Conservation (phyloP, 805 yeast genomes). For the Jamesozyma jinghongensis region DNA sequence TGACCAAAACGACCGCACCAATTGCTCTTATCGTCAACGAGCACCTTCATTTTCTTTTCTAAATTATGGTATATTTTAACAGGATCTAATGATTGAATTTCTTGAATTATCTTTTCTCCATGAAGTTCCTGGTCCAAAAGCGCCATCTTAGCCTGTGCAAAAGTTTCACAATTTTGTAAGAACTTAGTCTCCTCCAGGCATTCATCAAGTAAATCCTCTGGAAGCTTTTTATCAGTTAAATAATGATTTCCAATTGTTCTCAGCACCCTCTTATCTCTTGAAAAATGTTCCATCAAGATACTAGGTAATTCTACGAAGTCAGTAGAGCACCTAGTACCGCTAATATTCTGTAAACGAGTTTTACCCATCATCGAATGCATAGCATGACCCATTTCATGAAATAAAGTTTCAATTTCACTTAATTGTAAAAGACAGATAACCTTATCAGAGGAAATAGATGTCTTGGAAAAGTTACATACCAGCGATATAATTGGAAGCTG, state of each 20-base stretch:
- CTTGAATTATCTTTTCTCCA: constrained; percentile 28
- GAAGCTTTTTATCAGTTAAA: constrained; percentile 51
- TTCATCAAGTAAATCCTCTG: constrained; percentile 39
- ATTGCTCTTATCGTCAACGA: constrained; percentile 59
- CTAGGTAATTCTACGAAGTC: constrained; percentile 97
- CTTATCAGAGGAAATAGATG: constrained; percentile 28
- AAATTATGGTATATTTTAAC: constrained; percentile 55
- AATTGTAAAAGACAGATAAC: constrained; percentile 53
- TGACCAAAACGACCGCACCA: constrained; percentile 97
- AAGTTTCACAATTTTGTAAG: constrained; percentile 63
- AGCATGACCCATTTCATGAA: constrained; percentile 99
- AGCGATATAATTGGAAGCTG: constrained; percentile 88
- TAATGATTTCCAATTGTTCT: constrained; percentile 61
- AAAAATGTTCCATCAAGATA: constrained; percentile 91
- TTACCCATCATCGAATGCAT: constrained; percentile 96
- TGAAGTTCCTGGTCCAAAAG: constrained; percentile 78
- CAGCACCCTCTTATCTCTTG: constrained; percentile 70
- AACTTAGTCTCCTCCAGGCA: constrained; percentile 44
- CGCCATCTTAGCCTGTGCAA: constrained; percentile 85
- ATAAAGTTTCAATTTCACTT: constrained; percentile 82
- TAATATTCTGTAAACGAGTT: constrained; percentile 79
- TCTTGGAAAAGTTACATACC: constrained; percentile 66
- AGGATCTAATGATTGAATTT: constrained; percentile 41
- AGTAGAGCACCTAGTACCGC: constrained; percentile 92
- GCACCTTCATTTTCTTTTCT: constrained; percentile 50